phyloP scores from a whole-genome alignment of 768 basidiomycete species.

The Omphalotus guepiniiformis region DNA sequence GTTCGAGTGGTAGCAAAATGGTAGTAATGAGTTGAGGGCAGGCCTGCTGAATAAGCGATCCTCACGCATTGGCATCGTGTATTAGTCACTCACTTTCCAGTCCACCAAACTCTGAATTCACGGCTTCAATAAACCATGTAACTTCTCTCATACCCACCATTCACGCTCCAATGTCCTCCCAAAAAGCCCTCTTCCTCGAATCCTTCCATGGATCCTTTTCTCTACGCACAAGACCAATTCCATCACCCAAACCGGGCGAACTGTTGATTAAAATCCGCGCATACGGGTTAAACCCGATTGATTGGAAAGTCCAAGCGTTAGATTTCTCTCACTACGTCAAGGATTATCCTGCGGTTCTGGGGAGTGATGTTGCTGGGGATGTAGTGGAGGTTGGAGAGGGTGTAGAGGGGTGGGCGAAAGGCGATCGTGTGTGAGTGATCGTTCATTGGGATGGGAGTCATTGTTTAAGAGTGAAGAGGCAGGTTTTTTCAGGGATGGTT shows the following conservation, averaged over 20 bases:
- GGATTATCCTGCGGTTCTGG: slow-evolving; percentile 42
- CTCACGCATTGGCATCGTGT: too few relatives aligned
- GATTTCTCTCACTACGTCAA: slow-evolving; percentile 27
- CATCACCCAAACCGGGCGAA: slow-evolving; percentile 2
- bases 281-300: not conserved
- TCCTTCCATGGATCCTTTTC: not conserved
- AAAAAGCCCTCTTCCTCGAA: not conserved
- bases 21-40: too few relatives aligned
- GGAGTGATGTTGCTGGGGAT: slow-evolving; percentile 48
- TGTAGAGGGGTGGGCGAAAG: slow-evolving; percentile 43
- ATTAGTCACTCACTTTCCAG: too few relatives aligned
- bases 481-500: slow-evolving; percentile 38
- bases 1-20: too few relatives aligned
- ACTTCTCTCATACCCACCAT: too few relatives aligned
- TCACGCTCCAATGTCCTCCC: too few relatives aligned
- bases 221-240: not conserved
- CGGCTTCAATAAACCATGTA: too few relatives aligned
- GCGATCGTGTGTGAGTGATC: slow-evolving; percentile 48
- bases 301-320: slow-evolving; percentile 30
- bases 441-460: not conserved
- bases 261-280: not conserved
- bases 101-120: too few relatives aligned
- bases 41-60: too few relatives aligned
- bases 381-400: slow-evolving; percentile 49
- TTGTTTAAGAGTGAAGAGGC: not conserved